Percentiles rank a stretch among this genome's conserved stretches.
These are phyloP conservation scores for Backusella parvicylindrica DNA, from an alignment of 192 early-diverging fungal genomes.

Conservation along the genomic window DNA sequence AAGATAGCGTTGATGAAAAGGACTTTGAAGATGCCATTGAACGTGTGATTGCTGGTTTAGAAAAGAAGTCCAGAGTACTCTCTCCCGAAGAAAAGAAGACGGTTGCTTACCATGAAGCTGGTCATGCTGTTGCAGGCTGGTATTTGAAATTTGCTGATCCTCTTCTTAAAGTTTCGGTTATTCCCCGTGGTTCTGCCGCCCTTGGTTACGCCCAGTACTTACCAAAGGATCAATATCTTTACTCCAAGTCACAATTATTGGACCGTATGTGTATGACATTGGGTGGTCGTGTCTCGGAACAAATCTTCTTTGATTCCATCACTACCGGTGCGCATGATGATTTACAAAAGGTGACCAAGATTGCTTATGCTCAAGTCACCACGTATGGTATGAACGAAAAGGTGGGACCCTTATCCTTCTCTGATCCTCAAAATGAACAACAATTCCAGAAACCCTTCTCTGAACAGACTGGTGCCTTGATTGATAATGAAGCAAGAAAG, in stretches of 20 bases:
- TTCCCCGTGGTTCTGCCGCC: conserved; percentile 92
- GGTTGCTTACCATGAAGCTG: conserved; percentile 99
- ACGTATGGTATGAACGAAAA: conserved; percentile 92
- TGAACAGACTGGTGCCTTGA: conserved; percentile 90
- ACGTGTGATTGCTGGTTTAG: conserved; percentile 95
- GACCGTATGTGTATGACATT: conserved; percentile 93
- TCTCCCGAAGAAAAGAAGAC: conserved; percentile 98
- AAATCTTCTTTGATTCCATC: conserved; percentile 89
- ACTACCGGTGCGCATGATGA: conserved; percentile 99
- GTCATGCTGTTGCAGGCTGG: conserved; percentile 98
- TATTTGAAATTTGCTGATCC: conserved; percentile 95
- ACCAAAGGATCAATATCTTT: conserved; percentile 95
- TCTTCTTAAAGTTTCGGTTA: conserved; percentile 96
- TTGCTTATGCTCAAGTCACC: conserved; percentile 95
- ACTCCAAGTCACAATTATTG: conserved; percentile 85
- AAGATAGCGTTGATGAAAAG: conserved; percentile 71
- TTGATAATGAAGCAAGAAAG: conserved; percentile 91
- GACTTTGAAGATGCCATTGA: conserved; percentile 99
- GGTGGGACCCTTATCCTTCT: conserved; percentile 86
- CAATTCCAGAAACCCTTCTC: conserved; percentile 95
- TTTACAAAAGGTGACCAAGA: conserved; percentile 93
- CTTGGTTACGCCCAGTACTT: conserved; percentile 99
- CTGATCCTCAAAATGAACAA: conserved; percentile 64
- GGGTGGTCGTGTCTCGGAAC: conserved; percentile 83
- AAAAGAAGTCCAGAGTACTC: conserved; percentile 95